Evolutionary conservation across 2,329 filamentous ascomycete species (phyloP), one percentile per base, ranked within the genome.

Genomic region (Raffaelea ambrosiae): DNA sequence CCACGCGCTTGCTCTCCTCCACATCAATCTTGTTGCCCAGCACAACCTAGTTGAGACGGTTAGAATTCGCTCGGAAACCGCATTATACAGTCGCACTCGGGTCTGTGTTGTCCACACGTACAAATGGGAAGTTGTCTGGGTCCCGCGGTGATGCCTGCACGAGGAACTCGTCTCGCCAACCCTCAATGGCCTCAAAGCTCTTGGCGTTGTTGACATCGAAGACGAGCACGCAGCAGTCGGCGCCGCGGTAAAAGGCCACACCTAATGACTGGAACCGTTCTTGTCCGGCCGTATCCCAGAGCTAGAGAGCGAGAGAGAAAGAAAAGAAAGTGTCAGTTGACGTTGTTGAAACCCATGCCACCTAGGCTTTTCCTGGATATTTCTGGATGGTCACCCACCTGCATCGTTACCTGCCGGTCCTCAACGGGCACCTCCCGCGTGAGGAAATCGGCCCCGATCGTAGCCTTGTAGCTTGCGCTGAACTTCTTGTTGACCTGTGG

Each of bases 191-290:
- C 66, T 98, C 93, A 67, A 98, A 98, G 66, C 89, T 95, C 80
- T 98, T 98, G 53, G 90, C 86, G 67, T 96, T 97, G 74, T 98
- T 98, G 68, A 98, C 91, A 63, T 98, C 91, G 73, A 93, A 97
- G 46, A 97, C 91, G 47, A 98, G 76, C 51, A 97, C 91, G 65
- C 93, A 97, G 78, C 91, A 97, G 73, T 98, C 91, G 57, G 93
- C 91, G 54, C 91, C 91, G 54, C 91, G 81, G 72, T 98, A 98
- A 71, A 98, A 98, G 43, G 91, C 93, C 40, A 98, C 91, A 47
- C 93, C 91, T 58, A 98, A 76, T 35, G 90, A 96, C 69, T 98
- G 91, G 68, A 98, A 98, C 54, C 91, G 84, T 68, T 98, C 91
- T 67, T 98, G 91, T 26, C 91, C 91, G 19, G 91, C 91, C 3